A percentile compares a stretch with the other conserved stretches of the same genome.
Conservation (phyloP, 2,329 filamentous ascomycete genomes). For the Botrytis squamosa region DNA sequence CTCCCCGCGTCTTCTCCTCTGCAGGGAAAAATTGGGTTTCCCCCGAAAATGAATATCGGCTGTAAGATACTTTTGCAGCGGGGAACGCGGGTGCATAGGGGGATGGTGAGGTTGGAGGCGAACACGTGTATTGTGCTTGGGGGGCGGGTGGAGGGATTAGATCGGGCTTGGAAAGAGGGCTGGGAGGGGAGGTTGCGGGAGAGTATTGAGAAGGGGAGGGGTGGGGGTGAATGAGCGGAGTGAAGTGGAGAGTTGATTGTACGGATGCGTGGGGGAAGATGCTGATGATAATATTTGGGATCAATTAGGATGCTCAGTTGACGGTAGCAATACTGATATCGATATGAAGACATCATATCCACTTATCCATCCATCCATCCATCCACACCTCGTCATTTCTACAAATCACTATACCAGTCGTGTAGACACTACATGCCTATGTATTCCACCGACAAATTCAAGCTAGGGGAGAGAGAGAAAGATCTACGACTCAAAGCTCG, state of each 20-base stretch:
- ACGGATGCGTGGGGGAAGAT: neutral
- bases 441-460: neutral
- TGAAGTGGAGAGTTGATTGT: no score
- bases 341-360: neutral
- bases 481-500: neutral
- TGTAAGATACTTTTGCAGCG: slow-evolving; percentile 74
- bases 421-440: neutral
- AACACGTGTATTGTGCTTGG: slow-evolving; percentile 70
- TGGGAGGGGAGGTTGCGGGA: slow-evolving; percentile 68
- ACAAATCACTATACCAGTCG: neutral
- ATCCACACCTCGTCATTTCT: neutral
- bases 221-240: neutral
- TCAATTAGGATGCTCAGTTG: neutral
- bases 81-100: slow-evolving; percentile 68
- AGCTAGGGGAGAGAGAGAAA: neutral
- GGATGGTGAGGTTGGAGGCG: slow-evolving; percentile 75
- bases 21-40: slow-evolving; percentile 60
- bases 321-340: neutral
- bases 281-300: neutral
- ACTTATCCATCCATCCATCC: neutral
- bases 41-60: slow-evolving; percentile 69
- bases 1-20: slow-evolving; percentile 37
- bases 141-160: slow-evolving; percentile 79
- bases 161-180: slow-evolving; percentile 72
- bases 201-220: slow-evolving; percentile 44